phyloP scores from a whole-genome alignment of 2,329 filamentous ascomycete genomes.

The Aspergillus melleus region DNA sequence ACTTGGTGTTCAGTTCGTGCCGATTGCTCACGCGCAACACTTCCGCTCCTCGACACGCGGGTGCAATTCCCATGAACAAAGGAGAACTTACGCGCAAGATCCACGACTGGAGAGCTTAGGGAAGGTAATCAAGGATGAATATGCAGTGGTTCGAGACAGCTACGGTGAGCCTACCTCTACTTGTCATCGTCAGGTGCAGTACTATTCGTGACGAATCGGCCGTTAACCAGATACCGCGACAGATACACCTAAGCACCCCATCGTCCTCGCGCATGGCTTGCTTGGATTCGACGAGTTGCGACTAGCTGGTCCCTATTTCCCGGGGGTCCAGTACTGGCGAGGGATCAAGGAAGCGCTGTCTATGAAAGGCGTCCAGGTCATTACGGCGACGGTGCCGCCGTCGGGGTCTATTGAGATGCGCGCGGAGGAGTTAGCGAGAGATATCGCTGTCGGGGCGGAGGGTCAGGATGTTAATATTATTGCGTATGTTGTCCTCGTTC shows the following conservation, averaged over 20 bases:
- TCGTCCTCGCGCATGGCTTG: constrained; percentile 65
- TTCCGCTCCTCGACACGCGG: constrained; percentile 21
- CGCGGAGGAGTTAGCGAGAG: constrained; percentile 53
- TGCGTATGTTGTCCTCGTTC: constrained; percentile 48
- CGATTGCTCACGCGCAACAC: constrained; percentile 6
- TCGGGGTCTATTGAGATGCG: constrained; percentile 60
- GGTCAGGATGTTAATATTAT: constrained; percentile 65
- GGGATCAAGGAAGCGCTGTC: constrained; percentile 61
- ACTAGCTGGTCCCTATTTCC: constrained; percentile 54
- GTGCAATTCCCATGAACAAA: constrained; percentile 2
- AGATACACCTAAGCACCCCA: constrained; percentile 55
- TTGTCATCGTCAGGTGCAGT: neutral
- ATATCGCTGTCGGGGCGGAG: constrained; percentile 53
- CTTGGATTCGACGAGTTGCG: constrained; percentile 65
- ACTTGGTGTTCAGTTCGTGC: neutral
- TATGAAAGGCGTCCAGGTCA: constrained; percentile 59
- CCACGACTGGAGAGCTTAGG: constrained; percentile 54
- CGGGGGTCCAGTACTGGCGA: constrained; percentile 64
- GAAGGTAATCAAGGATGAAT: constrained; percentile 60
- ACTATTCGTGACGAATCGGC: neutral
- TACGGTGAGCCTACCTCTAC: constrained; percentile 49
- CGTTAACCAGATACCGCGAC: neutral
- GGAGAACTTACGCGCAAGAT: constrained; percentile 35
- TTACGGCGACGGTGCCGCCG: constrained; percentile 60
- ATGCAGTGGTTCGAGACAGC: constrained; percentile 56